Conservation (phyloP, 306 rosid genomes). For the Prosopis cineraria region DNA sequence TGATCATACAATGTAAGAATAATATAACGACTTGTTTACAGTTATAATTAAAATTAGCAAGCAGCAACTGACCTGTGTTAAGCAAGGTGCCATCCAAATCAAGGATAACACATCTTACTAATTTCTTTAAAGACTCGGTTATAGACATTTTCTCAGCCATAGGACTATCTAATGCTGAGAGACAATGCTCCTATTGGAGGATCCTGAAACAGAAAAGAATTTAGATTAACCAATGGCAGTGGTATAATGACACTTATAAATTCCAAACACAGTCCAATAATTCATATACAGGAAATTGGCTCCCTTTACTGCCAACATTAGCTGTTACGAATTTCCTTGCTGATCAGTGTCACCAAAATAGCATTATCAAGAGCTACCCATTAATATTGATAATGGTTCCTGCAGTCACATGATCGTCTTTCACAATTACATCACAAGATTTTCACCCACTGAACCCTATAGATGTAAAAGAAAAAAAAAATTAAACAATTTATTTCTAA, state of each 20-base stretch:
- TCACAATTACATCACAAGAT: neutral
- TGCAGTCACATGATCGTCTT: neutral
- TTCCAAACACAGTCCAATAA: neutral
- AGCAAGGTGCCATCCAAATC: conserved; percentile 93
- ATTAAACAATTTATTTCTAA: neutral
- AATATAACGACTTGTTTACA: neutral
- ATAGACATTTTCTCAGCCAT: conserved; percentile 48
- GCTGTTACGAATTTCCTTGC: neutral
- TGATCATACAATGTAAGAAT: neutral
- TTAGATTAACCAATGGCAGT: neutral
- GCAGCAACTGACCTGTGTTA: conserved; percentile 58
- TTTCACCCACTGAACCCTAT: neutral
- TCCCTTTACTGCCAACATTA: neutral
- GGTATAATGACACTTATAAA: neutral
- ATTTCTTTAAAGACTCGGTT: conserved; percentile 48
- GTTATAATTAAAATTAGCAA: neutral
- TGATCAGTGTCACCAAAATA: no score
- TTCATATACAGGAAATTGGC: neutral
- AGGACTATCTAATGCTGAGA: conserved; percentile 10
- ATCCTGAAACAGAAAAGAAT: conserved; percentile 1
- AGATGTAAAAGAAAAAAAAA: neutral
- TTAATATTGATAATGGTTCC: neutral
- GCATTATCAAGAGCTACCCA: neutral
- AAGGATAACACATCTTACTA: conserved; percentile 65
- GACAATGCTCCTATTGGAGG: conserved; percentile 9